Base-by-base conservation (phyloP, 2,329 filamentous ascomycete genomes). In the Pseudogymnoascus destructans region DNA sequence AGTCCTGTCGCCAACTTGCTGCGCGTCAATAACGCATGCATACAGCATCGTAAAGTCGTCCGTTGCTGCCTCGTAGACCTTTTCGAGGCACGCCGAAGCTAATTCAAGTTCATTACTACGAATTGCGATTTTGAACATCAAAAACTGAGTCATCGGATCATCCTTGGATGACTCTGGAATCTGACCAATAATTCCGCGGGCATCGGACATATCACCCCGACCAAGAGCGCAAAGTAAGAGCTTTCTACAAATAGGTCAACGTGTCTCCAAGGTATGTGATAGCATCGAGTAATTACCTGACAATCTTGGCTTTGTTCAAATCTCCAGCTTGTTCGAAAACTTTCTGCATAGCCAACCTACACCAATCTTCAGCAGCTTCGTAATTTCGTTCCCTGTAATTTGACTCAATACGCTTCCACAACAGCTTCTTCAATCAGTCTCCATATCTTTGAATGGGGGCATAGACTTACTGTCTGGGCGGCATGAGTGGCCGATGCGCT, bases 341-440 rank as follows among this genome's bases (percentile, higher is more conserved):
- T 0, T 73, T 68, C 65, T 90, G 84, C 10, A 86, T 73, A 0
- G 86, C 84, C 15, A 89, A 68, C 6, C 70, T 75, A 64, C 88
- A 95, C 89, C 89, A 96, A 56, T 74, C 71, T 61, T 85, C 79
- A 1, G 85, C 79, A 11, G 74, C 63, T 2, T 75, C 72, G 58
- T 78, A 79, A 13, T 81, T 71, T 1, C 76, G 73, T 30, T 79
- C 75, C 1, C 71, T 71, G 61, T 80, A 81, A 11, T 75, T 74
- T 0, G 74, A 70, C 57, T 90, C 86, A n/a, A 87, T 75, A 23
- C 77, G 79, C 70, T 89, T 93, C 89, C 90, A 96, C 3, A 95
- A 72, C 3, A 95, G 70, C 86, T 92, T 60, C 9, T 4, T 13
- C 0, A 52, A 19, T 52, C 19, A 59, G 52, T 4, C n/a, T 25